These are phyloP conservation scores for Mucuna pruriens DNA, from an alignment of 306 rosid species.

Conservation along the genomic window DNA sequence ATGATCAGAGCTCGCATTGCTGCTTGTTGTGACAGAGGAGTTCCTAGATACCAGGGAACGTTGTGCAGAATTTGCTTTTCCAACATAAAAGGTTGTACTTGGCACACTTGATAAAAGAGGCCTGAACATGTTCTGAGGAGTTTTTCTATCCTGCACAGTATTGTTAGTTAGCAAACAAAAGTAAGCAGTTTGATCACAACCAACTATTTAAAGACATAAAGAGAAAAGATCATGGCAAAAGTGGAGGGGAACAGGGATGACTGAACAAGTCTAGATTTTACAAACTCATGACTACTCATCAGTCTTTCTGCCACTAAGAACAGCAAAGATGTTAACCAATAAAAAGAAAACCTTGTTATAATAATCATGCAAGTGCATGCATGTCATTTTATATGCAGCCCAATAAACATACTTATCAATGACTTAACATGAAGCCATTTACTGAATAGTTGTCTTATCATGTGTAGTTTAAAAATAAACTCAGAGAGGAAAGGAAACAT, in stretches of 20 bases:
- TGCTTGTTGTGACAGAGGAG: constrained; percentile 83
- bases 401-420: not conserved
- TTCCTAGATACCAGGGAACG: constrained; percentile 79
- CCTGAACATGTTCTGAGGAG: constrained; percentile 86
- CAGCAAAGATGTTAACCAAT: not conserved
- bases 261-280: not conserved
- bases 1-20: constrained; percentile 81
- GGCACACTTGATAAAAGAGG: constrained; percentile 94
- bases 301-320: not conserved
- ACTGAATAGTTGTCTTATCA: constrained; percentile 17
- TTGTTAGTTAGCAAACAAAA: constrained; percentile 19
- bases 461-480: not conserved
- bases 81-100: constrained; percentile 71
- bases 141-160: constrained; percentile 74
- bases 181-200: constrained; percentile 12
- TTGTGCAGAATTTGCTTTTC: constrained; percentile 64
- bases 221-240: constrained; percentile 14
- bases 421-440: not conserved
- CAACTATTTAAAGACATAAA: not conserved
- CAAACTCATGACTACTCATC: not conserved
- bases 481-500: not conserved
- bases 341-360: not conserved
- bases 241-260: not conserved
- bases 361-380: not conserved
- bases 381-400: not conserved